Evolutionary conservation across 495 filamentous ascomycete genomes (phyloP), one percentile per base, ranked within the genome.

Genomic region (Xanthoparmelia taractica): DNA sequence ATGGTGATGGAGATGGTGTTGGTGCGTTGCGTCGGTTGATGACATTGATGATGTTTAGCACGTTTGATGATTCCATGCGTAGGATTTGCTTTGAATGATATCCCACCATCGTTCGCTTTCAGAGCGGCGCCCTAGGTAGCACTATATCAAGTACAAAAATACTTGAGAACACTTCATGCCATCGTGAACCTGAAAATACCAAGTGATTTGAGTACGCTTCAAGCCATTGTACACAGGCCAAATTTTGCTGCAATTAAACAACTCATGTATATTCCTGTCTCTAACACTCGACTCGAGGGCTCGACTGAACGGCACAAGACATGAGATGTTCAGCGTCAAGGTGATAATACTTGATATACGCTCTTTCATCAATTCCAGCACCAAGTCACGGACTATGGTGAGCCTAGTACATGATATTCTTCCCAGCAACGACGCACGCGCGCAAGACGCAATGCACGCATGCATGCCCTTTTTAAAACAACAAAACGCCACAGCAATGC

Each of bases 71-170:
- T 33, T 54, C 11, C 31, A 27, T 40, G 54, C 56, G 48, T 40
- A 29, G 11, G 31, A 12, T 48, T n/a, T 38, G 27, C 18, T 29
- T 45, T 23, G 25, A 36, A 57, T 31, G 63, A 61, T 65, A 57
- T 65, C 48, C 58, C 59, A 37, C 61, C 43, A 29, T 55, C 41
- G 20, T 27, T 58, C 25, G 56, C 56, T 48, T 41, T 63, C 34
- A 58, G 17, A 41, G 55, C 1, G 45, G 58, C 4, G 55, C 29
- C 52, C 41, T 31, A 50, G 55, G 54, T 59, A 59, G 43, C 37
- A 50, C 23, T 50, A 48, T 43, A 52, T 58, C 36, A 17, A 37
- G 31, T 23, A 33, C 18, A 56, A 40, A 43, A 27, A 23, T 18
- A 34, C 12, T 29, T 2, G 8, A 54, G 5, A n/a, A 25, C 2